A percentile compares a stretch with the other conserved stretches of the same genome.
Evolutionary conservation across 345 rosid genomes (phyloP).

Genomic region (Limnanthes douglasii): DNA sequence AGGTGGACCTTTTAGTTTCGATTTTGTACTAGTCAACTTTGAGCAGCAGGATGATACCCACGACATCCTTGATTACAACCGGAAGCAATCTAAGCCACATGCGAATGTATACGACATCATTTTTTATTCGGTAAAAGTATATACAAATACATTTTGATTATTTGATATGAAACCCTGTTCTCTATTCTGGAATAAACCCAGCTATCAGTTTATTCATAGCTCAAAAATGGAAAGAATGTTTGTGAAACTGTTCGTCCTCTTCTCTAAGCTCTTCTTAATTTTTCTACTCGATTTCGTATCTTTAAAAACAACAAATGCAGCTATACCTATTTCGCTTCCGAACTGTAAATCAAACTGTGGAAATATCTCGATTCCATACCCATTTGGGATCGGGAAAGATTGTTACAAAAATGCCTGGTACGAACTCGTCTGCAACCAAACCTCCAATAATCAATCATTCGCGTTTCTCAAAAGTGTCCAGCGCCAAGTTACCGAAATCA

Average conservation of each 20-base stretch:
- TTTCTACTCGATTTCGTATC: neutral
- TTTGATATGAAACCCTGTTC: too few species aligned
- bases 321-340: conserved; percentile 1
- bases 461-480: conserved; percentile 4
- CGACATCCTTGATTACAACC: too few species aligned
- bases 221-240: too few species aligned
- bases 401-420: conserved; percentile 11
- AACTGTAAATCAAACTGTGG: conserved; percentile 24
- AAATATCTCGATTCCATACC: conserved; percentile 20
- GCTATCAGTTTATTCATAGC: too few species aligned
- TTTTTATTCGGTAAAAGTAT: too few species aligned
- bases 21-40: too few species aligned
- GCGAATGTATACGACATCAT: too few species aligned
- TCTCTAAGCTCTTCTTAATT: conserved; percentile 5
- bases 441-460: conserved; percentile 1
- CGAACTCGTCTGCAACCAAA: conserved; percentile 8
- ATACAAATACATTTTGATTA: too few species aligned
- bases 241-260: conserved; percentile 6
- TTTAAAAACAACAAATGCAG: neutral
- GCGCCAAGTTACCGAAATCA: conserved; percentile 10
- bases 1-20: too few species aligned
- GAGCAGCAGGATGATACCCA: too few species aligned
- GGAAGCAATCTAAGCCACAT: too few species aligned
- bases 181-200: too few species aligned
- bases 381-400: conserved; percentile 19